These are phyloP conservation scores for Coniochaeta pulveracea DNA, from an alignment of 2,329 filamentous ascomycete species.

Conservation along the genomic window DNA sequence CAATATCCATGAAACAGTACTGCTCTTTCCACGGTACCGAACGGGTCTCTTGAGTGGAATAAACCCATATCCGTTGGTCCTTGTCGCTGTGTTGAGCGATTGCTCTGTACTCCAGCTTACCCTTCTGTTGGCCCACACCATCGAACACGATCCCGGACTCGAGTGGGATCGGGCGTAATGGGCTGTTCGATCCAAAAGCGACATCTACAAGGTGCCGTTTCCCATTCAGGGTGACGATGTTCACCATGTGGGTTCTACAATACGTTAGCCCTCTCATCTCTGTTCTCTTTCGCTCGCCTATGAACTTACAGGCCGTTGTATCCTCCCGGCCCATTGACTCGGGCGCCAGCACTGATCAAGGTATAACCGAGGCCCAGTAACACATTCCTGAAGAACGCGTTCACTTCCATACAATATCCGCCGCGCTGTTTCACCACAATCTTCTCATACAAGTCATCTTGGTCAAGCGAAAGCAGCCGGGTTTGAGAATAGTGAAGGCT, in stretches of 20 bases:
- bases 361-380: constrained; percentile 35
- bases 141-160: constrained; percentile 12
- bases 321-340: constrained; percentile 17
- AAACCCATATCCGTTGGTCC: constrained; percentile 26
- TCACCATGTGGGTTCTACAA: constrained; percentile 45
- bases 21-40: constrained; percentile 28
- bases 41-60: constrained; percentile 17
- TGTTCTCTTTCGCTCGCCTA: constrained; percentile 11
- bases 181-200: constrained; percentile 42
- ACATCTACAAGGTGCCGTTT: constrained; percentile 43
- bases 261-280: constrained; percentile 10
- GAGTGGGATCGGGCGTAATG: constrained; percentile 21
- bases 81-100: constrained; percentile 21
- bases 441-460: constrained; percentile 16
- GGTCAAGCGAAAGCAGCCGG: constrained; percentile 18
- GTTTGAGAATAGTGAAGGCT: constrained; percentile 33
- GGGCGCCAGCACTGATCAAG: constrained; percentile 37
- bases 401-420: constrained; percentile 42
- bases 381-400: constrained; percentile 32
- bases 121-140: constrained; percentile 31
- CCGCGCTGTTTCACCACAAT: constrained; percentile 31
- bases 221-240: constrained; percentile 41
- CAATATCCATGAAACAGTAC: constrained; percentile 40
- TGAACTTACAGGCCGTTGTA: constrained; percentile 17
- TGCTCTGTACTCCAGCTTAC: constrained; percentile 27